A percentile compares a stretch with the other conserved stretches of the same genome.
Conservation (phyloP, 768 basidiomycete genomes). For the Guyanaporus albipodus region DNA sequence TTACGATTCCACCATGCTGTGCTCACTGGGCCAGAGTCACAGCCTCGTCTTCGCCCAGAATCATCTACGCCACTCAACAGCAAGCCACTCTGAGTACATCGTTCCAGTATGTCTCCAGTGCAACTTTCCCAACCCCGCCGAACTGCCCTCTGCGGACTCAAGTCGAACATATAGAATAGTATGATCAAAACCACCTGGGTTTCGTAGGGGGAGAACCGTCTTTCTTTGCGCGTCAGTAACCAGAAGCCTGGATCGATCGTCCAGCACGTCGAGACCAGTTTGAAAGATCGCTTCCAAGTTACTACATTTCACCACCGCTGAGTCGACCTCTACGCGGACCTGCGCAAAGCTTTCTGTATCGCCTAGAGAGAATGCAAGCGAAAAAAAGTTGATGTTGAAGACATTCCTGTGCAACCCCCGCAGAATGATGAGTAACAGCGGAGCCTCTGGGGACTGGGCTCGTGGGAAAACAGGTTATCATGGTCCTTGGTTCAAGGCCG, state of each 20-base stretch:
- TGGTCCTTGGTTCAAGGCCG: not conserved
- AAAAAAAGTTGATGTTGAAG: constrained; percentile 18
- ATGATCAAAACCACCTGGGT: too few species aligned
- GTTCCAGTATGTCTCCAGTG: too few species aligned
- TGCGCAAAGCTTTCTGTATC: constrained; percentile 41
- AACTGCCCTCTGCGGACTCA: too few species aligned
- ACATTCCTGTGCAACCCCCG: constrained; percentile 23
- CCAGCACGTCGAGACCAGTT: constrained; percentile 11
- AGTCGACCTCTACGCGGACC: constrained; percentile 45
- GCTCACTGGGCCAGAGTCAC: too few species aligned
- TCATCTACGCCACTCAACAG: too few species aligned
- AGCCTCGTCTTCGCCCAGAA: too few species aligned
- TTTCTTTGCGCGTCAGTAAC: too few species aligned
- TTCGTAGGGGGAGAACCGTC: too few species aligned
- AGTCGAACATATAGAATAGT: too few species aligned
- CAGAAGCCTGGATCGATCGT: constrained; percentile 16
- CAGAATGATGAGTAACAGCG: constrained; percentile 18
- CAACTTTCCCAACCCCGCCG: too few species aligned
- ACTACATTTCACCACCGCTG: constrained; percentile 9
- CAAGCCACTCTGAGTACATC: too few species aligned
- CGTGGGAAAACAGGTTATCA: constrained; percentile 6
- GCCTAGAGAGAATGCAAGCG: constrained; percentile 34
- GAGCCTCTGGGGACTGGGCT: constrained; percentile 16
- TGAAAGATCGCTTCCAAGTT: constrained; percentile 12
- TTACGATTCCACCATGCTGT: too few species aligned